These are phyloP conservation scores for Cudoniella acicularis DNA, from an alignment of 495 filamentous ascomycete genomes.

Conservation along the genomic window DNA sequence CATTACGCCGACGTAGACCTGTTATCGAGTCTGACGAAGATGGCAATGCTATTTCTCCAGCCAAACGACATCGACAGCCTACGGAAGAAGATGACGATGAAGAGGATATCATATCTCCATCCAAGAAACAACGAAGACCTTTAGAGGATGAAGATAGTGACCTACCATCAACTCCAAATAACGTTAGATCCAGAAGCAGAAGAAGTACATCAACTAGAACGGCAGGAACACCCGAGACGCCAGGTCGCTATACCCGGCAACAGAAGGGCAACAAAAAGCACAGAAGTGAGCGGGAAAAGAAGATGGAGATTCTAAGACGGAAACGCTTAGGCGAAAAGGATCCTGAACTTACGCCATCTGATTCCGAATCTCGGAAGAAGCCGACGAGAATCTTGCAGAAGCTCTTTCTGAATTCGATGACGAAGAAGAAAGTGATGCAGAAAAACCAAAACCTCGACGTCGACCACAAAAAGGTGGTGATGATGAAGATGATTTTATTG, in stretches of 20 bases:
- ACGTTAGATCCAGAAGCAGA: not conserved
- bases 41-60: not conserved
- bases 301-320: constrained; percentile 49
- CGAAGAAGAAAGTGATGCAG: constrained; percentile 33
- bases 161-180: not conserved
- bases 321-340: constrained; percentile 50
- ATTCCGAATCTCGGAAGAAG: constrained; percentile 1
- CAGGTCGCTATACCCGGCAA: not conserved
- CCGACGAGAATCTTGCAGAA: constrained; percentile 17
- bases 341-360: not conserved
- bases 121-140: no score
- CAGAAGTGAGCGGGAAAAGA: constrained; percentile 29
- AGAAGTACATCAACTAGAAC: not conserved
- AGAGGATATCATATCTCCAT: not conserved
- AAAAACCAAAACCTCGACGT: not conserved
- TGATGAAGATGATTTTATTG: constrained; percentile 61
- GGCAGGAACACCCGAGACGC: not conserved
- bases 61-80: not conserved
- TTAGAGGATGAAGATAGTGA: not conserved
- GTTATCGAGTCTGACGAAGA: not conserved
- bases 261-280: not conserved
- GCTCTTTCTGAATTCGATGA: constrained; percentile 28
- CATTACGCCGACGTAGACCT: no score
- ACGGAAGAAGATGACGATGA: not conserved
- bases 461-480: not conserved